Percentiles rank a stretch among this genome's conserved stretches.
These are phyloP conservation scores for Apiotrichum akiyoshidainum DNA, from an alignment of 1,284 basidiomycete genomes.

Conservation along the genomic window DNA sequence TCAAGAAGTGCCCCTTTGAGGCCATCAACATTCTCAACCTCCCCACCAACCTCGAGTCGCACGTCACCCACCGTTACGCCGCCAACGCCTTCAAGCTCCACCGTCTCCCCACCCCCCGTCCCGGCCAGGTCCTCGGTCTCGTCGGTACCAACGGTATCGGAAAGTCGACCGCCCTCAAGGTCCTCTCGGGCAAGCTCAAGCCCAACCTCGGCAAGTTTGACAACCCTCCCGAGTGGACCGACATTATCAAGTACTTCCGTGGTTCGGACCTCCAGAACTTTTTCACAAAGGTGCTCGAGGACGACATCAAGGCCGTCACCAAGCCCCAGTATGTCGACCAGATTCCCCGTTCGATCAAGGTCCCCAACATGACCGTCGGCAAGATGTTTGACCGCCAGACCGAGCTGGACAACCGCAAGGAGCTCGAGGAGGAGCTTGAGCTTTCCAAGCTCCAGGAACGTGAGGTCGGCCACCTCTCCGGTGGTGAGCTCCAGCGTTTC, in stretches of 20 bases:
- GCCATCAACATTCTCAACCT: constrained; percentile 96
- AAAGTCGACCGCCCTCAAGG: constrained; percentile 93
- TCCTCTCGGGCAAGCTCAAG: constrained; percentile 91
- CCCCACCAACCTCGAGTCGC: constrained; percentile 86
- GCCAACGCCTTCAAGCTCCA: constrained; percentile 98
- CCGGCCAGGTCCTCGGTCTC: constrained; percentile 90
- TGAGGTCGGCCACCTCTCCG: constrained; percentile 78
- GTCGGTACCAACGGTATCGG: constrained; percentile 98
- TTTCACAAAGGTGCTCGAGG: constrained; percentile 97
- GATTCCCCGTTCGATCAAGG: constrained; percentile 89
- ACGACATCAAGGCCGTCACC: constrained; percentile 94
- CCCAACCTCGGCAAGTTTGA: constrained; percentile 56
- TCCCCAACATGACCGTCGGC: constrained; percentile 71
- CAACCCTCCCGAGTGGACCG: constrained; percentile 94
- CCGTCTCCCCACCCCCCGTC: constrained; percentile 87
- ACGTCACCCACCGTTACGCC: constrained; percentile 94
- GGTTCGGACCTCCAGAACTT: constrained; percentile 97
- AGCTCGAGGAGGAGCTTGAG: constrained; percentile 77
- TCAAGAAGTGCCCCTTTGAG: constrained; percentile 98
- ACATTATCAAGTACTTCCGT: constrained; percentile 94
- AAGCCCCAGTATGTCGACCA: constrained; percentile 99
- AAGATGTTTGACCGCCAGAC: constrained; percentile 72
- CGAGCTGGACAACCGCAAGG: constrained; percentile 66
- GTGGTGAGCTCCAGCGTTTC: constrained; percentile 94
- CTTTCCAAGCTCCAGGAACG: constrained; percentile 77